Evolutionary conservation across 345 rosid species (phyloP), one percentile per base, ranked within the genome.

Genomic region (Populus deltoides): DNA sequence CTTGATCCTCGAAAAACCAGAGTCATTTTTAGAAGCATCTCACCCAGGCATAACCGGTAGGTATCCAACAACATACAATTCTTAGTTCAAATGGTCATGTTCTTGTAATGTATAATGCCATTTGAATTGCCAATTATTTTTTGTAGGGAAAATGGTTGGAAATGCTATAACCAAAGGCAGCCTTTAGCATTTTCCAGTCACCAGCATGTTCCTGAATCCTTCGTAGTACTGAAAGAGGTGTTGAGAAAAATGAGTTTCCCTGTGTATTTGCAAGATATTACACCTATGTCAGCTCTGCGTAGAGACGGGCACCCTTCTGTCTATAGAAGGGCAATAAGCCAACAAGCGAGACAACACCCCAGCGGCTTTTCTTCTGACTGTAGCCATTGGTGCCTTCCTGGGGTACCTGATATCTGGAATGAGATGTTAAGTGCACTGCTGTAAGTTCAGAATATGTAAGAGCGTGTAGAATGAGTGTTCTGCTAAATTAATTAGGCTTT

Each of bases 341-440:
- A 90, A 76, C 88, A 85, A 36, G 81, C 85, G 75, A 92, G 77
- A 83, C 91, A 88, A 71, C 90, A 91, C 68, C 81, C 71, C 0
- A 53, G 39, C 51, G 89, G 81, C 47, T 39, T 82, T 69, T 83
- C 91, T 4, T 91, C 97, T 15, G 99, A 95, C 62, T 95, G 99
- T 35, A 93, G 92, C 89, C 98, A 95, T 68, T 95, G 99, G 99
- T 95, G 98, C 77, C 94, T 95, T 76, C 99, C 99, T 29, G 99
- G 98, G 1, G 98, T 95, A 24, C 98, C 99, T 1, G 98, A 95
- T 76, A 84, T 82, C 62, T 95, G 98, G 99, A 95, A 93, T 81
- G 98, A 94, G 88, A 91, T 94, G 96, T 80, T 94, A 68, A 83
- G 75, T 83, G 90, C 84, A 8, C 49, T 89, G 45, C 90, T 90